These are phyloP conservation scores for Heliamphora exappendiculata DNA, from an alignment of 148 eudicot species.

Conservation along the genomic window DNA sequence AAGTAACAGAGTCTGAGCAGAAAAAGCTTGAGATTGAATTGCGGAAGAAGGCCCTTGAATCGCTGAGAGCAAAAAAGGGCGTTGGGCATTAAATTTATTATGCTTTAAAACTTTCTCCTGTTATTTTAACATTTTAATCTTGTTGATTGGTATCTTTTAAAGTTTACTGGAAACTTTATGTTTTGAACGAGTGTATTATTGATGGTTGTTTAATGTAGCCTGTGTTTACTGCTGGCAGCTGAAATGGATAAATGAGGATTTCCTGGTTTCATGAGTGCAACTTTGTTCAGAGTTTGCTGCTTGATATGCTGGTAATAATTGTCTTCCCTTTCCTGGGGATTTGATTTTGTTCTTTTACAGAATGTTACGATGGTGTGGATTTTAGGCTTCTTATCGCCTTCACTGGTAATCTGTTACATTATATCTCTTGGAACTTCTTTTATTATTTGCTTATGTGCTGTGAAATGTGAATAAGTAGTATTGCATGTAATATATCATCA, in stretches of 20 bases:
- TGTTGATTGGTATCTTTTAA: conserved; percentile 15
- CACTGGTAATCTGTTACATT: conserved; percentile 3
- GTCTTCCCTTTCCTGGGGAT: conserved; percentile 45
- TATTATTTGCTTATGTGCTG: conserved; percentile 11
- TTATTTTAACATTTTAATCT: conserved; percentile 20
- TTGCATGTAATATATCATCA: conserved; percentile 5
- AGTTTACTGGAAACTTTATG: conserved; percentile 16
- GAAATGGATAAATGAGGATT: conserved; percentile 82
- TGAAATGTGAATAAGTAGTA: background rate
- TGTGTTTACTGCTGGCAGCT: conserved; percentile 96
- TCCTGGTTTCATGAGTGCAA: conserved; percentile 70
- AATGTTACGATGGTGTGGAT: conserved; percentile 14
- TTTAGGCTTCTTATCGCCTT: conserved; percentile 11
- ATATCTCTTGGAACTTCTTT: background rate
- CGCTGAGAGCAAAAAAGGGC: conserved; percentile 89
- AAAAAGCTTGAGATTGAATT: conserved; percentile 89
- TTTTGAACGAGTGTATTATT: conserved; percentile 40
- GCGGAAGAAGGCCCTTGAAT: conserved; percentile 87
- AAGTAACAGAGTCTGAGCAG: conserved; percentile 57
- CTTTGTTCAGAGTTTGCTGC: conserved; percentile 77
- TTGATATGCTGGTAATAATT: conserved; percentile 70
- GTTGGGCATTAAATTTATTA: conserved; percentile 41
- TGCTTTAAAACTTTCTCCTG: conserved; percentile 25
- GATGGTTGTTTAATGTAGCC: conserved; percentile 59
- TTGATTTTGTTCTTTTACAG: conserved; percentile 28